Conservation (phyloP, 2,329 filamentous ascomycete genomes). For the Pseudocercospora musae region DNA sequence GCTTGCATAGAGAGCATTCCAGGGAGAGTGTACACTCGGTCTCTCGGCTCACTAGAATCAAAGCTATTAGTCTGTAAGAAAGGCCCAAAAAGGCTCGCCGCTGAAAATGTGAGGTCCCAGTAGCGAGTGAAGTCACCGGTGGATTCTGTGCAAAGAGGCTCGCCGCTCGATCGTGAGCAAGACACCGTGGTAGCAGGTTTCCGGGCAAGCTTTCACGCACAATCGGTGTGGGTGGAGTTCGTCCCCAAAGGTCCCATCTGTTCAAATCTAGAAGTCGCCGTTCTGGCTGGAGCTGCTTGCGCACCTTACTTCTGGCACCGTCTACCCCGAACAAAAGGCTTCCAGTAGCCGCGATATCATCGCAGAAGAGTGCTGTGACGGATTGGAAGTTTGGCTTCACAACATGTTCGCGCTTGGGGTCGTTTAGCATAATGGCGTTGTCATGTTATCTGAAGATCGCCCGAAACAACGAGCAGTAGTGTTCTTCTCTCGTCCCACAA, state of each 20-base stretch:
- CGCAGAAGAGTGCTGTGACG: too few relatives aligned
- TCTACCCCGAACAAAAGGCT: too few relatives aligned
- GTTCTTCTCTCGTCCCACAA: not conserved
- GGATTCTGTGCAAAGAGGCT: not conserved
- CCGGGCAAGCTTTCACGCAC: too few relatives aligned
- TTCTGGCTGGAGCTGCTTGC: too few relatives aligned
- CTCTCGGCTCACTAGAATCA: not conserved
- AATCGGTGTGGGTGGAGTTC: too few relatives aligned
- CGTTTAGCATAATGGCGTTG: not conserved
- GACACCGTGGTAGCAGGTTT: too few relatives aligned
- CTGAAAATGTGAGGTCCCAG: not conserved
- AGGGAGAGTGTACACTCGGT: not conserved
- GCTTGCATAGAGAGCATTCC: not conserved
- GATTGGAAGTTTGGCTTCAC: not conserved
- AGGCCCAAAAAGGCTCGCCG: not conserved
- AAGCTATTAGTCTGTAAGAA: not conserved
- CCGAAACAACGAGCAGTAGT: not conserved
- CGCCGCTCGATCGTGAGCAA: too few relatives aligned
- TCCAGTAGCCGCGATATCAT: too few relatives aligned
- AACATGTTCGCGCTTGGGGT: not conserved
- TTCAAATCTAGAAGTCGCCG: too few relatives aligned
- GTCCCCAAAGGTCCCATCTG: too few relatives aligned
- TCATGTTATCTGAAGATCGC: not conserved
- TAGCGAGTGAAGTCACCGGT: not conserved
- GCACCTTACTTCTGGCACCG: too few relatives aligned